Percentiles rank a stretch among this genome's conserved stretches.
Conservation (phyloP, 768 basidiomycete genomes). For the Tulasnella sp. region DNA sequence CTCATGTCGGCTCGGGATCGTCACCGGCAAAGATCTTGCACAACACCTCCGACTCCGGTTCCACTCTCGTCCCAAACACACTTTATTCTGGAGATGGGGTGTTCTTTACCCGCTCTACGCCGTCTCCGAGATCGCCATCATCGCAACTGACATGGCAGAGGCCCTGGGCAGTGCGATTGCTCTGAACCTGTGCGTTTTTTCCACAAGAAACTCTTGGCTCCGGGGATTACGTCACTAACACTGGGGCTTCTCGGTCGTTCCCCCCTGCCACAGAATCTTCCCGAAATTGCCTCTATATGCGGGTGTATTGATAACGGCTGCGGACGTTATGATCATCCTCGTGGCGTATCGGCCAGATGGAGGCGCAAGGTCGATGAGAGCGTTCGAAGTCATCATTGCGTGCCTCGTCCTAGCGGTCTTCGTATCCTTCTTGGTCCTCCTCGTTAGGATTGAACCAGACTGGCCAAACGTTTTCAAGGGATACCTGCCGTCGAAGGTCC, state of each 20-base stretch:
- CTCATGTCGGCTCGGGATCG: slow-evolving; percentile 42
- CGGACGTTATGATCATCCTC: slow-evolving; percentile 40
- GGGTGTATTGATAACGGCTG: slow-evolving; percentile 38
- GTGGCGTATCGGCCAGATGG: slow-evolving; percentile 30
- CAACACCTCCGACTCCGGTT: slow-evolving; percentile 36
- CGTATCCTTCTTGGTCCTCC: slow-evolving; percentile 43
- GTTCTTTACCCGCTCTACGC: slow-evolving; percentile 35
- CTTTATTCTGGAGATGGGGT: slow-evolving; percentile 32
- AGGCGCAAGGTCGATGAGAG: slow-evolving; percentile 15
- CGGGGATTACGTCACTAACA: neutral
- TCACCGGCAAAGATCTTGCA: slow-evolving; percentile 38
- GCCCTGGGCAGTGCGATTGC: slow-evolving; percentile 46
- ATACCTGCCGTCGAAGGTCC: slow-evolving; percentile 38
- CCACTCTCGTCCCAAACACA: slow-evolving; percentile 31
- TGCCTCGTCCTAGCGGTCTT: slow-evolving; percentile 40
- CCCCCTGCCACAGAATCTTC: slow-evolving; percentile 31
- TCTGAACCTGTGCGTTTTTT: slow-evolving; percentile 39
- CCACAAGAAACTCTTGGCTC: neutral
- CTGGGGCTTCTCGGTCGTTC: neutral
- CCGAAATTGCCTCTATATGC: slow-evolving; percentile 38
- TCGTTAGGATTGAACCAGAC: slow-evolving; percentile 41
- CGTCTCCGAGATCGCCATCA: slow-evolving; percentile 40
- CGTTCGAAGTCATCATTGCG: slow-evolving; percentile 28
- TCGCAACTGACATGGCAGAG: slow-evolving; percentile 45
- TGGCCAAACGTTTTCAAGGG: slow-evolving; percentile 45